phyloP scores from a whole-genome alignment of 768 basidiomycete species.

The Auricularia auricula-judae region DNA sequence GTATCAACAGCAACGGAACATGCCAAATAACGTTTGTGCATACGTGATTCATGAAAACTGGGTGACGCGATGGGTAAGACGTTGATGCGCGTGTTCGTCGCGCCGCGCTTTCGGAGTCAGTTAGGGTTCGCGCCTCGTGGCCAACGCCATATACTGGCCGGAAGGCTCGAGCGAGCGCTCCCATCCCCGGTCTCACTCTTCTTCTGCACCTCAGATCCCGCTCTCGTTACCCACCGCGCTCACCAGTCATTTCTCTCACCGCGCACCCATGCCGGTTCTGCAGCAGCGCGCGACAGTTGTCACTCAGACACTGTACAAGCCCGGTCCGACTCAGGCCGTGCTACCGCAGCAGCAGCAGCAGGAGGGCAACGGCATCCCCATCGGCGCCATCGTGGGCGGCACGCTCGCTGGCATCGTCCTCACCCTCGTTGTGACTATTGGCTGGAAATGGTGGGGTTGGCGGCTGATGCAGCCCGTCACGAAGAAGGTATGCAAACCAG shows the following conservation, averaged over 20 bases:
- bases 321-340: neutral
- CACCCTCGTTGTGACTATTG: conserved; percentile 29
- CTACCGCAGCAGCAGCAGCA: neutral
- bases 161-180: neutral
- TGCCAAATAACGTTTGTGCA: neutral
- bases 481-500: conserved; percentile 11
- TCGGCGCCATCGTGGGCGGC: conserved; percentile 42
- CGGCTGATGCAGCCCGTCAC: conserved; percentile 19
- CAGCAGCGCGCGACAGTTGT: neutral
- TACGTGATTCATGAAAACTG: too few species aligned
- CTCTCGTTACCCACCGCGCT: neutral
- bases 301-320: conserved; percentile 1
- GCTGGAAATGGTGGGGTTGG: conserved; percentile 39
- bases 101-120: neutral
- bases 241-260: neutral
- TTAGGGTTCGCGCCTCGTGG: neutral
- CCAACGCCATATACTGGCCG: neutral
- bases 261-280: neutral
- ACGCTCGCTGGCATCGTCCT: conserved; percentile 35
- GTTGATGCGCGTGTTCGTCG: neutral
- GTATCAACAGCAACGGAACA: neutral
- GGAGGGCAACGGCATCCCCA: conserved; percentile 21
- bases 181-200: neutral
- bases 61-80: neutral
- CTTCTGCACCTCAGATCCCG: neutral